Base-by-base conservation (phyloP, 2,329 filamentous ascomycete genomes). In the Ophiosphaerella herpotricha region DNA sequence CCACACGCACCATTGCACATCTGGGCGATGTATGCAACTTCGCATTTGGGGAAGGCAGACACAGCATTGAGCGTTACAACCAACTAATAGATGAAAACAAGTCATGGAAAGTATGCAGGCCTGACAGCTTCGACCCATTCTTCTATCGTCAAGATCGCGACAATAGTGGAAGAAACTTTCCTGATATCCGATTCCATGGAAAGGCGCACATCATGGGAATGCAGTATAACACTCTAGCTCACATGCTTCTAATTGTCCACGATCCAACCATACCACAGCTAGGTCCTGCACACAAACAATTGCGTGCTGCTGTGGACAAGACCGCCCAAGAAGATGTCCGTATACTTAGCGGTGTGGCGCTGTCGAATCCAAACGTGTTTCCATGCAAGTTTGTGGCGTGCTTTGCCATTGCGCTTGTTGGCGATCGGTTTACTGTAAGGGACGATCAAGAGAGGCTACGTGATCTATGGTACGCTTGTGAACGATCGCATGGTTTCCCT, bases 1-100 rank as follows among this genome's bases (percentile, higher is more conserved):
- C 75, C 14, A 75, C 74, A 31, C 67, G 74, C 9, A 75, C 74
- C 14, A 76, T 76, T 37, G 67, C 67, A 7, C 71, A 72, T 52
- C 57, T 73, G 5, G 71, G 66, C 7, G 71, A 74, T 37, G 71
- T 72, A 7, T 66, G 67, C 41, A 71, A 72, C 21, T 72, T 72
- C 39, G 68, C 62, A 0, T 72, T 72, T 42, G 68, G 68, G 2
- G 67, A 71, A 45, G 67, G 63, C 2, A 61, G 68, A 39, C 68
- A 71, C 29, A 68, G 63, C 36, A 51, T 70, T 23, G 42, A 55
- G 14, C 54, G 65, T 13, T 73, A 65, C 47, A 56, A 54, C 9
- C 64, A 67, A 43, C 55, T 72, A 18, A 67, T 71, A 56, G 64
- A 68, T 7, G 68, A 73, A 29, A 73, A 73, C 26, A 64, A 55